Percentiles rank a stretch among this genome's conserved stretches.
These are phyloP conservation scores for Populus hybrid DNA, from an alignment of 441 rosid genomes.

Conservation along the genomic window DNA sequence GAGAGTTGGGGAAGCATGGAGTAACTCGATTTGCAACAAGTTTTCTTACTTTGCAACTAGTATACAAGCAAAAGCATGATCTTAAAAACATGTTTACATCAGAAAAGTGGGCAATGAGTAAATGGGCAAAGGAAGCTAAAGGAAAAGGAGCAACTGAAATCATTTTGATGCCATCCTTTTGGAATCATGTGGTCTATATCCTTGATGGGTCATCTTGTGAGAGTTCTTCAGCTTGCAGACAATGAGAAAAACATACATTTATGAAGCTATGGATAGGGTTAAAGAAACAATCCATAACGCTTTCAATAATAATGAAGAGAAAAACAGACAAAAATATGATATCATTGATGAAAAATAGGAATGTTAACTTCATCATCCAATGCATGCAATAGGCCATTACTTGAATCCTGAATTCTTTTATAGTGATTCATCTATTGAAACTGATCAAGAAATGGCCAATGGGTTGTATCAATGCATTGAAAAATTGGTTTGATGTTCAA, in stretches of 20 bases:
- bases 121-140: background rate
- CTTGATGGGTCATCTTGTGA: conserved; percentile 2
- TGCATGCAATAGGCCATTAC: too few species aligned
- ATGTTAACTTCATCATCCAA: background rate
- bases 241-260: conserved; percentile 18
- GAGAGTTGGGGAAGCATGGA: background rate
- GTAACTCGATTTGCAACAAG: background rate
- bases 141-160: background rate
- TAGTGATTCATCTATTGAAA: too few species aligned
- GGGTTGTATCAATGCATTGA: too few species aligned
- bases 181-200: background rate
- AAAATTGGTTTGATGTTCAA: too few species aligned
- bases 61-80: background rate
- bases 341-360: conserved; percentile 7
- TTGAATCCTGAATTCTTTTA: too few species aligned
- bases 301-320: background rate
- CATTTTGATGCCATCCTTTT: background rate
- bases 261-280: conserved; percentile 21
- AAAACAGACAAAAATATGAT: background rate
- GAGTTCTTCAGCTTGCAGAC: conserved; percentile 14
- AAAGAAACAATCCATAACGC: conserved; percentile 1
- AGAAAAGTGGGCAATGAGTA: background rate
- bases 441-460: too few species aligned
- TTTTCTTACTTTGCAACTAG: background rate
- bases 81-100: background rate